Evolutionary conservation across 305 asterid species (phyloP).

Genomic region (Rubia occidens): DNA sequence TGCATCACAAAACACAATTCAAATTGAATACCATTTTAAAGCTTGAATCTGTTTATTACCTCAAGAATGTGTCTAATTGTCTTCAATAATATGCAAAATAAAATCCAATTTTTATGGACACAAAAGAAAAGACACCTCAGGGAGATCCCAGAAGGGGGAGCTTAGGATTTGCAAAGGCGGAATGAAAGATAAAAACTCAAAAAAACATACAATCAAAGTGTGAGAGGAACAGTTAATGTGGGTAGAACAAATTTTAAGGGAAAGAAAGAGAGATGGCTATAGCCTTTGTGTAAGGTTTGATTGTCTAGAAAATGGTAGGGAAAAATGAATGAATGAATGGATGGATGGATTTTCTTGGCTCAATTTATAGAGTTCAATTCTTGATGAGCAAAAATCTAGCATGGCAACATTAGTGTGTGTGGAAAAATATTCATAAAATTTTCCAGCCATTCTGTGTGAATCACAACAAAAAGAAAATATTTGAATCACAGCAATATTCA

Average conservation of each 20-base stretch:
- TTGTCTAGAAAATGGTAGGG: too few species aligned
- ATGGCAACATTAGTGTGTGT: not conserved
- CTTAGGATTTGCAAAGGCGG: not conserved
- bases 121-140: not conserved
- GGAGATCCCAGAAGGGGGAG: constrained; percentile 14
- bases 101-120: not conserved
- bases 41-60: not conserved
- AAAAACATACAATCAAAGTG: not conserved
- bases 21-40: not conserved
- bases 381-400: not conserved
- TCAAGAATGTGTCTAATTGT: not conserved
- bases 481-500: not conserved
- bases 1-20: not conserved
- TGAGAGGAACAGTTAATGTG: constrained; percentile 14
- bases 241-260: not conserved
- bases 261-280: not conserved
- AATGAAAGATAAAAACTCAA: constrained; percentile 4
- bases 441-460: constrained; percentile 20
- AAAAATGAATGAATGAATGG: not conserved
- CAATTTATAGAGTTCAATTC: not conserved
- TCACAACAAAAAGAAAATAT: not conserved
- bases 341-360: constrained; percentile 4
- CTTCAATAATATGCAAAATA: not conserved
- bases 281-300: too few species aligned
- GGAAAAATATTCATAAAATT: not conserved